These are phyloP conservation scores for Sesbania bispinosa DNA, from an alignment of 306 rosid genomes.

Conservation along the genomic window DNA sequence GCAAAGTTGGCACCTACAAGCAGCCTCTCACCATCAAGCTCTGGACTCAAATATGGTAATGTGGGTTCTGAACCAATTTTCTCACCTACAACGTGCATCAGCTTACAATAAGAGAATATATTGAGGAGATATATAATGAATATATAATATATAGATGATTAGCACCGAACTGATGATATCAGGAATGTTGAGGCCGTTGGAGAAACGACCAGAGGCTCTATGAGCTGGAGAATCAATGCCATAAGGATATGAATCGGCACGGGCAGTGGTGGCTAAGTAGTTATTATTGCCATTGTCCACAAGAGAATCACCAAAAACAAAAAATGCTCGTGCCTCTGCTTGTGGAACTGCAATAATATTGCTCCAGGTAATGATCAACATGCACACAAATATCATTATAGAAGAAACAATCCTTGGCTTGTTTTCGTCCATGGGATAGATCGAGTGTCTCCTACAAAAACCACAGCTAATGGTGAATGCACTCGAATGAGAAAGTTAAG, in stretches of 20 bases:
- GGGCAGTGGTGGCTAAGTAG: slow-evolving; percentile 68
- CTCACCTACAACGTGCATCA: slow-evolving; percentile 41
- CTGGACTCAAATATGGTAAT: slow-evolving; percentile 74
- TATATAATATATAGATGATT: neutral
- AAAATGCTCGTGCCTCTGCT: slow-evolving; percentile 51
- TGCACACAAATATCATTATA: neutral
- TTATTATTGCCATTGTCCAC: slow-evolving; percentile 87
- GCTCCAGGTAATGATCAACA: neutral
- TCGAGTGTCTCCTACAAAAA: neutral
- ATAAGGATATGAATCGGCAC: slow-evolving; percentile 74
- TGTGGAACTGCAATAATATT: neutral
- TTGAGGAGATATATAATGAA: no score
- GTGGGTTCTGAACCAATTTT: slow-evolving; percentile 60
- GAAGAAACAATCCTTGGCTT: neutral
- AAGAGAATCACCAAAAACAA: slow-evolving; percentile 81
- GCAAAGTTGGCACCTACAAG: slow-evolving; percentile 83
- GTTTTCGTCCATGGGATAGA: slow-evolving; percentile 16
- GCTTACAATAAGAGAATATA: no score
- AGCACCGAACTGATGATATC: slow-evolving; percentile 23
- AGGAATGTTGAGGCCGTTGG: slow-evolving; percentile 35
- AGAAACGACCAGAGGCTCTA: slow-evolving; percentile 34
- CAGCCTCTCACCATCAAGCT: slow-evolving; percentile 44
- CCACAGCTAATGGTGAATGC: neutral
- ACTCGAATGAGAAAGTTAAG: neutral
- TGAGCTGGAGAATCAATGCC: slow-evolving; percentile 45